Base-by-base conservation (phyloP, 306 rosid species). In the Cicer pinnatifidum region DNA sequence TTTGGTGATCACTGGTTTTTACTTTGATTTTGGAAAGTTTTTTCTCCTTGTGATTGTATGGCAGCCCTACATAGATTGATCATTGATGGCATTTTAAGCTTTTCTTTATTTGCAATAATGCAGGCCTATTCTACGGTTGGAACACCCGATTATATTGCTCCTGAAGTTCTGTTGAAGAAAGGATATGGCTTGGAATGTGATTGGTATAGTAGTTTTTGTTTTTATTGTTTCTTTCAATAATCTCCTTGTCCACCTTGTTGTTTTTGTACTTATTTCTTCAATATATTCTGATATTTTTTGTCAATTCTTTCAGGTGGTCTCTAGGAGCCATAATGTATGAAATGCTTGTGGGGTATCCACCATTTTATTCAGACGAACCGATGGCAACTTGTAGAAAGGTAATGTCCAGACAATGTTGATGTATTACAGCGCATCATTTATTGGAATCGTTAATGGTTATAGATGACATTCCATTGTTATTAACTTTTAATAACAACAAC, bases 271-370 rank as follows among this genome's bases (percentile, higher is more conserved):
- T 44, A 28, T 53, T 57, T 60, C 54, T 54, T 23, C 20, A 35
- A 53, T 66, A 8, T 68, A 19, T 78, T 47, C 73, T 46, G 59
- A 67, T 67, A 23, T 61, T 77, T 77, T 61, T 50, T 82, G 52
- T 73, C 72, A 37, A 80, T 83, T 50, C 81, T 52, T 46, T 75
- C 75, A 92, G 96, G 97, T 92, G 97, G 97, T 92, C 97, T 81
- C 87, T 92, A n/a, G 97, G 97, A 23, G 96, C 97, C 70, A 92
- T 89, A 67, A 92, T 89, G 97, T 92, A 89, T 52, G 97, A 92
- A 83, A 92, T 92, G 97, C 96, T 92, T 52, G 93, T 92, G 57
- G 97, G 97, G 20, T 92, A 45, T 65, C 97, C 97, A 5, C 97
- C 97, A 15, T 92, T 92, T 78, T 89, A 92, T 79, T 92, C 96